These are phyloP conservation scores for Pelargonium exstipulatum DNA, from an alignment of 441 rosid species.

Conservation along the genomic window DNA sequence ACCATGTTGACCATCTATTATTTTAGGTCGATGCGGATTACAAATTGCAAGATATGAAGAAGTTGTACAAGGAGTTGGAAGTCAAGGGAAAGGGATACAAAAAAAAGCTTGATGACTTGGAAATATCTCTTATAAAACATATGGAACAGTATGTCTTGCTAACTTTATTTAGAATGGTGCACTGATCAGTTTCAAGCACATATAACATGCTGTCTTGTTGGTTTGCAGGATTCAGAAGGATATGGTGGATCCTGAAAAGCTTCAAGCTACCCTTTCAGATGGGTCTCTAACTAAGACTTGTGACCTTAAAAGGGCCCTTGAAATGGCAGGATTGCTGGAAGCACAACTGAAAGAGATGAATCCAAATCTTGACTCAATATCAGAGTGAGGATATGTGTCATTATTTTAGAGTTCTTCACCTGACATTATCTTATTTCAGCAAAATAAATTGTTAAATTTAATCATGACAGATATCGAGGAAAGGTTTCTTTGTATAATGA, in stretches of 20 bases:
- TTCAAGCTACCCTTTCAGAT: slow-evolving; percentile 67
- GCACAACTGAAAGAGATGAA: slow-evolving; percentile 88
- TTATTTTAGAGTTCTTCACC: slow-evolving; percentile 11
- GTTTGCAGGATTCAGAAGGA: slow-evolving; percentile 81
- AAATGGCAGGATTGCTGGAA: slow-evolving; percentile 69
- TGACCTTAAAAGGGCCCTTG: slow-evolving; percentile 68
- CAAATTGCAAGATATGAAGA: slow-evolving; percentile 77
- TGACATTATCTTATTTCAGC: slow-evolving; percentile 4
- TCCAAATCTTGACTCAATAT: slow-evolving; percentile 92
- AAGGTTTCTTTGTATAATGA: slow-evolving; percentile 70
- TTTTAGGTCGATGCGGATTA: slow-evolving; percentile 79
- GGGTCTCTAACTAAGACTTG: slow-evolving; percentile 45
- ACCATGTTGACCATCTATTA: slow-evolving; percentile 14
- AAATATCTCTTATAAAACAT: slow-evolving; percentile 58
- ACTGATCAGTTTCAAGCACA: slow-evolving; percentile 13
- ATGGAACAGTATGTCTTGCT: slow-evolving; percentile 75
- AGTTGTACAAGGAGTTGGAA: slow-evolving; percentile 63
- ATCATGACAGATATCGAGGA: slow-evolving; percentile 51
- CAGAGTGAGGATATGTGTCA: slow-evolving; percentile 56
- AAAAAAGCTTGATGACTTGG: slow-evolving; percentile 72
- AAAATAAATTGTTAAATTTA: slow-evolving; percentile 20
- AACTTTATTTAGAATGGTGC: not conserved
- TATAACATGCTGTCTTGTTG: slow-evolving; percentile 26
- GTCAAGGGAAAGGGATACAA: slow-evolving; percentile 73
- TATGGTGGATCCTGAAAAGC: slow-evolving; percentile 80